Evolutionary conservation across 305 asterid species (phyloP), one percentile per base, ranked within the genome.

Genomic region (Stenogyne calaminthoides): DNA sequence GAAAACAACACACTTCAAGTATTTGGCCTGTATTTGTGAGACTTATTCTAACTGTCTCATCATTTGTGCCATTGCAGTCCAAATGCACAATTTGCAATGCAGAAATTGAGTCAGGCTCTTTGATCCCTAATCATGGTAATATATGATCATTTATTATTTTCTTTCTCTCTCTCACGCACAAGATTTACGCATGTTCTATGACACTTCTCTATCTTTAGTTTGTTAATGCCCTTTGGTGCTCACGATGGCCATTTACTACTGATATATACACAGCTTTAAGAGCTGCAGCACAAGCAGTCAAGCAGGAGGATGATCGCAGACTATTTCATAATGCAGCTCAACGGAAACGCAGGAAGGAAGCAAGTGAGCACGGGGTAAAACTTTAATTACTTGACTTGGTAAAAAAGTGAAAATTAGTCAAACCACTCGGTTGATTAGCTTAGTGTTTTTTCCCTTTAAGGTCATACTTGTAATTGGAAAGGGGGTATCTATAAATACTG

Each of bases 281-380:
- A 88, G 98, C 98, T 68, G 99, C 95, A 22, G 97, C 99, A 60
- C 82, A 80, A 27, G 97, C 99, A 57, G 97, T 92, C 80, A 94
- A 84, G 87, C 96, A 85, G 75, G 97, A 90, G 86, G 99, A 94
- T 81, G 96, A 94, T 58, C 92, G 93, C 73, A 88, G 99, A 79
- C 87, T 92, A 42, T 94, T 90, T 84, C 98, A 92, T 77, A 90
- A 89, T 80, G 92, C 95, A 63, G 77, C 96, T 63, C 92, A 83
- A 47, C 84, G 98, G 77, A 94, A 94, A 83, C 96, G 97, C 76
- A 76, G 97, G 87, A 93, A 90, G 82, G 97, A 91, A 78, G 95
- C 87, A 73, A 84, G 83, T 36, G 96, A 93, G 71, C 88, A 84
- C 59, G 84, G 90, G 96, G 98, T 93, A 91, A 76, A 20, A 2